Evolutionary conservation across 2,329 filamentous ascomycete species (phyloP), one percentile per base, ranked within the genome.

Genomic region (Calonectria ilicicola): DNA sequence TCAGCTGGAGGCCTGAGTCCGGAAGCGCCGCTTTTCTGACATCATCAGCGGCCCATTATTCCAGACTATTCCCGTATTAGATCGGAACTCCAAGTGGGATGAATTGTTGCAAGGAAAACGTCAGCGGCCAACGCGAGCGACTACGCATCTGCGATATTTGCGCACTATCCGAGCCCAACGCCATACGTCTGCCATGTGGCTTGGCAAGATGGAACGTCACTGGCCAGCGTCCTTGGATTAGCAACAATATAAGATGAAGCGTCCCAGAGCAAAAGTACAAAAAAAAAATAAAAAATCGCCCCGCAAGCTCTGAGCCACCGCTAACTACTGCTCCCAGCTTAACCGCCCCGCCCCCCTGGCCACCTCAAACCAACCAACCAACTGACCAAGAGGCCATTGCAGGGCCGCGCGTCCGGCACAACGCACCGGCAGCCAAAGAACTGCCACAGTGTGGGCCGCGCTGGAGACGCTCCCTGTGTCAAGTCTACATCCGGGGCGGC

Each of bases 351-450:
- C 19, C 62, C 62, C 42, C 23, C 21, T 21, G 38, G 23, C 42
- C 40, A 32, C 46, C 15, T 44, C 21, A 42, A 62, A 65, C 29
- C 23, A 29, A 47, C 65, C 65, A 40, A 49, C 53, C 17, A 42
- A 12, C 23, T 14, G 42, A 29, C 29, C 56, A 35, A 51, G 29
- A 19, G 17, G 44, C 47, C 42, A 46, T 40, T 27, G 32, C 44
- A 38, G 46, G 66, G 66, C 66, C 66, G 66, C 66, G 66, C 66
- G 66, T 69, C 66, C 42, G 46, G 21, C 38, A 14, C 32, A 38
- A 63, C 26, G 35, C 56, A n/a, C 26, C 19, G 19, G 10, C 58
- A 63, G 58, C 66, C 66, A 63, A 62, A 51, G 53, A 58, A 68
- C 62, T 68, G 19, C 9, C 12, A 12, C 29, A 40, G 29, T 44